These are phyloP conservation scores for Aspergillus hortae DNA, from an alignment of 2,329 filamentous ascomycete genomes.

Conservation along the genomic window DNA sequence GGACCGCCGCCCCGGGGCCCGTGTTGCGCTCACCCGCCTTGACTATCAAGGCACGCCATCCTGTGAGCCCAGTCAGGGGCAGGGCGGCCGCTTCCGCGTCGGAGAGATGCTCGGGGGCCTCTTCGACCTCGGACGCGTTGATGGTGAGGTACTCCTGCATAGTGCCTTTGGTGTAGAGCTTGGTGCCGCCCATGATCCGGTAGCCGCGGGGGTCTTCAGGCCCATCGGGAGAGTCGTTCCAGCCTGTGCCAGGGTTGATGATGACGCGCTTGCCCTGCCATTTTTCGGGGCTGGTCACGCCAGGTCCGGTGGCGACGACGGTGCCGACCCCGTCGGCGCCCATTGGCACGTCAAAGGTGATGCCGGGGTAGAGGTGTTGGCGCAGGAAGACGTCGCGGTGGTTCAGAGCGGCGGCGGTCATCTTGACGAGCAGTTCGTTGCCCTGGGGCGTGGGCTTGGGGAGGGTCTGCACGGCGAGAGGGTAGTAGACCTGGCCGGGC, in stretches of 20 bases:
- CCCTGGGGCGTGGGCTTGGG: conserved; percentile 62
- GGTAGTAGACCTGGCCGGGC: conserved; percentile 65
- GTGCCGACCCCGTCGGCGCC: conserved; percentile 78
- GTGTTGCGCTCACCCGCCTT: conserved; percentile 64
- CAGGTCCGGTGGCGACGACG: conserved; percentile 63
- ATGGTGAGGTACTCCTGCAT: conserved; percentile 71
- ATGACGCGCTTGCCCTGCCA: conserved; percentile 70
- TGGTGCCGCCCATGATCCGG: conserved; percentile 54
- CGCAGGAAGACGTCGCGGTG: conserved; percentile 95
- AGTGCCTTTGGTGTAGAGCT: conserved; percentile 63
- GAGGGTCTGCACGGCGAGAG: conserved; percentile 53
- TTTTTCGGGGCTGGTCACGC: conserved; percentile 45
- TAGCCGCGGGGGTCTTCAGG: conserved; percentile 61
- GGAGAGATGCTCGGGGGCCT: conserved; percentile 68
- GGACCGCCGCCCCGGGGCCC: conserved; percentile 63
- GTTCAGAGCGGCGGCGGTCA: conserved; percentile 81
- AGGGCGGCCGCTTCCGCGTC: conserved; percentile 76
- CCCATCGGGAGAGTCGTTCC: conserved; percentile 66
- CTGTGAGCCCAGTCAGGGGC: conserved; percentile 81
- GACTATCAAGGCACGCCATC: conserved; percentile 77
- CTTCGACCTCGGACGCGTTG: conserved; percentile 69
- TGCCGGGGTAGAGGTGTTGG: conserved; percentile 83
- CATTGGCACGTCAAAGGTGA: conserved; percentile 73
- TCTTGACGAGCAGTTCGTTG: conserved; percentile 68
- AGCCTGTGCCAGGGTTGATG: conserved; percentile 73